Conservation (phyloP, 768 basidiomycete species). For the Tricholoma terreum region DNA sequence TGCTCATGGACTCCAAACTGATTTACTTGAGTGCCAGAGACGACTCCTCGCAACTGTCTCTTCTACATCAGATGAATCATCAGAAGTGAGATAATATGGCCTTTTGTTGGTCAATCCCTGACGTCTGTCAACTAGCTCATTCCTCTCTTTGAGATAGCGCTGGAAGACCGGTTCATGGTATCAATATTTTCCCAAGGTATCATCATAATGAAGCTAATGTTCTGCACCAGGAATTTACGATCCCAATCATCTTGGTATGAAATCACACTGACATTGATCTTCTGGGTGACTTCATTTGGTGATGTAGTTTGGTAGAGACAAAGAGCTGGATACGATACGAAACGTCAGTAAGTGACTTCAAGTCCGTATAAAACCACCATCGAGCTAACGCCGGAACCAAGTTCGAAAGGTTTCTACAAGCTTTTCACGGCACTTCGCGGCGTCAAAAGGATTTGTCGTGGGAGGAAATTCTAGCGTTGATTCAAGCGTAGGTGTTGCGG, state of each 20-base stretch:
- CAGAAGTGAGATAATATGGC: conserved; percentile 40
- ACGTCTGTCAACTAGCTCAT: conserved; percentile 46
- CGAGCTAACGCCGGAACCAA: conserved; percentile 9
- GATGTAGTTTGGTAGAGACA: conserved; percentile 63
- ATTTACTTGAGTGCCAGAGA: conserved; percentile 67
- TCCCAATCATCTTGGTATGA: conserved; percentile 60
- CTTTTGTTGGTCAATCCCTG: not conserved
- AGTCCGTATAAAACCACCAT: not conserved
- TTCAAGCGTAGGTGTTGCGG: conserved; percentile 20
- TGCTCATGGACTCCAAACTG: conserved; percentile 64
- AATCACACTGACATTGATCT: not conserved
- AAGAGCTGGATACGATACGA: conserved; percentile 64
- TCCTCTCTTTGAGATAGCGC: conserved; percentile 62
- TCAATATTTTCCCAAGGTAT: conserved; percentile 12
- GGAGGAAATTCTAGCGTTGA: conserved; percentile 28
- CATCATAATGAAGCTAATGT: not conserved
- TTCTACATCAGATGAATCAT: conserved; percentile 51
- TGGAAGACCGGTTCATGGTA: conserved; percentile 63
- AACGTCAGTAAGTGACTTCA: conserved; percentile 52
- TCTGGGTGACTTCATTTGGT: conserved; percentile 1
- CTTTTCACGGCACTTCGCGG: conserved; percentile 53
- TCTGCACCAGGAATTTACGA: conserved; percentile 56
- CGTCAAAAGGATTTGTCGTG: conserved; percentile 39
- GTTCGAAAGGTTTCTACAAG: conserved; percentile 53
- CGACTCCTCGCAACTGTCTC: conserved; percentile 59